Evolutionary conservation across 371 early-diverging fungal species (phyloP), one percentile per base, ranked within the genome.

Genomic region (Mortierella sp.): DNA sequence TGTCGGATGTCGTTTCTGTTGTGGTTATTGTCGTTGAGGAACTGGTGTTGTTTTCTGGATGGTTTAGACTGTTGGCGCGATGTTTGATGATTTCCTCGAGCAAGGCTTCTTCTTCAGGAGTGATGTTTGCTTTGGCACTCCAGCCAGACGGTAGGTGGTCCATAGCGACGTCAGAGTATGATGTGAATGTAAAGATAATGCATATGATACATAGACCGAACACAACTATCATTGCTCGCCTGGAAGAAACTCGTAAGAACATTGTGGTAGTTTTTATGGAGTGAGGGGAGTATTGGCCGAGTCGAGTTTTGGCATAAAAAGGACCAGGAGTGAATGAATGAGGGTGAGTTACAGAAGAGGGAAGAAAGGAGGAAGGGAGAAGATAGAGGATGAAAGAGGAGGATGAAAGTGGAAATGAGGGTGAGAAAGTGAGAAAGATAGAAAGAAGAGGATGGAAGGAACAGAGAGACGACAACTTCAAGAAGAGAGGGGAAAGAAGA

Each of bases 131-230:
- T 31, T 19, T 77, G 50, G 70, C 1, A 34, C 59, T 72, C 77
- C 77, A 81, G 43, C 28, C 43, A 11, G 69, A 11, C 40, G 74
- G 74, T 24, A 72, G 40, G 4, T 74, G 80, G 24, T 71, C 53
- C 31, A 77, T 14, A 4, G 72, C 69, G 0, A 69, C 73, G 46
- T 78, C 72, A n/a, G 85, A 69, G 71, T 74, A 74, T 14, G 85
- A 79, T 19, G 81, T 81, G 26, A 77, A 48, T 8, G 69, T 44
- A 54, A 78, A 81, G 40, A 85, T 53, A 48, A 76, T 16, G 55
- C 46, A 78, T 3, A 81, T 48, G 69, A 85, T 37, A 46, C 78
- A 85, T 50, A 81, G 71, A 9, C 78, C 81, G 1, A 78, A 26
- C 54, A 85, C 31, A 57, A 81, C 59, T 31, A 74, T 67, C 71